A percentile compares a stretch with the other conserved stretches of the same genome.
Conservation (phyloP, 1,284 basidiomycete genomes). For the Melampsora americana region DNA sequence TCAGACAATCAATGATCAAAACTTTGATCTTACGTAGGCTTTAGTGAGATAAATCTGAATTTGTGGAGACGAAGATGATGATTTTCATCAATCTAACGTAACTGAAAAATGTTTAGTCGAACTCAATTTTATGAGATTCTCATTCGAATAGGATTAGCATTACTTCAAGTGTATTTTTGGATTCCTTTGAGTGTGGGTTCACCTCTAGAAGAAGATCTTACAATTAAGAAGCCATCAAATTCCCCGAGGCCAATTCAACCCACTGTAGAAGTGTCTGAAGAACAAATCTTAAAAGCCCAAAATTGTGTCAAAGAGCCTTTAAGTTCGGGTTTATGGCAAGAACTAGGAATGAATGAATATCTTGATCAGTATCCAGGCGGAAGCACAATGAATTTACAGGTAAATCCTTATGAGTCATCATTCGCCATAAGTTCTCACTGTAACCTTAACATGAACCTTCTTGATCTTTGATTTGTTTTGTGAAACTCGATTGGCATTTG, state of each 20-base stretch:
- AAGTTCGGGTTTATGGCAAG: conserved; percentile 23
- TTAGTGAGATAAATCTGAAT: too few species aligned
- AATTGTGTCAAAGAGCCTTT: conserved; percentile 18
- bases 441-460: neutral
- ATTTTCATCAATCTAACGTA: too few species aligned
- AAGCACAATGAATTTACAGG: conserved; percentile 26
- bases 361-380: conserved; percentile 34
- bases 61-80: too few species aligned
- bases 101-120: too few species aligned
- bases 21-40: too few species aligned
- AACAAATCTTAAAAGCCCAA: neutral
- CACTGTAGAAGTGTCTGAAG: neutral
- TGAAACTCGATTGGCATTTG: neutral
- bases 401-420: neutral
- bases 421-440: neutral
- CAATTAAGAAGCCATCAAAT: too few species aligned
- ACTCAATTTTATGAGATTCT: too few species aligned
- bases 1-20: too few species aligned
- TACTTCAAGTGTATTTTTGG: neutral
- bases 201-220: too few species aligned
- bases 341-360: conserved; percentile 38
- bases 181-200: neutral
- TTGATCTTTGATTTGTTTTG: neutral
- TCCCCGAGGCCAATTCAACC: neutral
- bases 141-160: neutral